Conservation (phyloP, 2,329 filamentous ascomycete genomes). For the Metarhizium anisopliae region DNA sequence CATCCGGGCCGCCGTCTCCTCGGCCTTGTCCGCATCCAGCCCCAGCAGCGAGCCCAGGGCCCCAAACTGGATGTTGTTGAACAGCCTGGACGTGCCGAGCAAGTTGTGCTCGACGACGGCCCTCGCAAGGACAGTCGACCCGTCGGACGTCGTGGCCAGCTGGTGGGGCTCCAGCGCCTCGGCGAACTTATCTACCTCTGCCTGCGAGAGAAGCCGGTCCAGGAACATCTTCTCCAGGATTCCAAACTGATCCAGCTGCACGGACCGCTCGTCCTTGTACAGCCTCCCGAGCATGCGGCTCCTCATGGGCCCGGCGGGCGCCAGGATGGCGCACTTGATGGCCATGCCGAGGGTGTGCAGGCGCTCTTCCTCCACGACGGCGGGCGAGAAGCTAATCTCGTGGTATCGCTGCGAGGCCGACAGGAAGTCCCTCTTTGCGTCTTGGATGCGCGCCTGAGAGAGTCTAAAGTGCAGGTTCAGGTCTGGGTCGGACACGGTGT, state of each 20-base stretch:
- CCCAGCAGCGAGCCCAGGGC: slow-evolving; percentile 70
- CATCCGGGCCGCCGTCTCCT: slow-evolving; percentile 89
- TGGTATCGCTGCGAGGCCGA: slow-evolving; percentile 84
- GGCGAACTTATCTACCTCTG: slow-evolving; percentile 83
- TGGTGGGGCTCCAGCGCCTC: slow-evolving; percentile 77
- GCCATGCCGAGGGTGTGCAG: slow-evolving; percentile 77
- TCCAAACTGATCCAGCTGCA: slow-evolving; percentile 65
- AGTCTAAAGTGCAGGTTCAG: slow-evolving; percentile 80
- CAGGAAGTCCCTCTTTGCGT: slow-evolving; percentile 82
- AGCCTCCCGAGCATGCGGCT: slow-evolving; percentile 72
- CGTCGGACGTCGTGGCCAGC: slow-evolving; percentile 80
- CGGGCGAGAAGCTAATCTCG: slow-evolving; percentile 66
- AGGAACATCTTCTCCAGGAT: slow-evolving; percentile 98
- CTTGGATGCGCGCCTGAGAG: slow-evolving; percentile 85
- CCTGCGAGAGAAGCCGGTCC: slow-evolving; percentile 69
- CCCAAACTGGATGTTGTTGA: slow-evolving; percentile 68
- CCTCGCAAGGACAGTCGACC: slow-evolving; percentile 84
- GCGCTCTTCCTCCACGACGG: slow-evolving; percentile 80
- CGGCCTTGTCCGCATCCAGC: slow-evolving; percentile 70
- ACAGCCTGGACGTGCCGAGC: slow-evolving; percentile 71
- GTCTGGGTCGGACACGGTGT: slow-evolving; percentile 64
- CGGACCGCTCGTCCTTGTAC: slow-evolving; percentile 86
- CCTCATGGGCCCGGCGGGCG: slow-evolving; percentile 79
- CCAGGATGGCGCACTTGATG: slow-evolving; percentile 85
- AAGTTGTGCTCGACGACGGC: slow-evolving; percentile 96